These are phyloP conservation scores for Taphrina wiesneri DNA, from an alignment of 1,139 yeast genomes.

Conservation along the genomic window DNA sequence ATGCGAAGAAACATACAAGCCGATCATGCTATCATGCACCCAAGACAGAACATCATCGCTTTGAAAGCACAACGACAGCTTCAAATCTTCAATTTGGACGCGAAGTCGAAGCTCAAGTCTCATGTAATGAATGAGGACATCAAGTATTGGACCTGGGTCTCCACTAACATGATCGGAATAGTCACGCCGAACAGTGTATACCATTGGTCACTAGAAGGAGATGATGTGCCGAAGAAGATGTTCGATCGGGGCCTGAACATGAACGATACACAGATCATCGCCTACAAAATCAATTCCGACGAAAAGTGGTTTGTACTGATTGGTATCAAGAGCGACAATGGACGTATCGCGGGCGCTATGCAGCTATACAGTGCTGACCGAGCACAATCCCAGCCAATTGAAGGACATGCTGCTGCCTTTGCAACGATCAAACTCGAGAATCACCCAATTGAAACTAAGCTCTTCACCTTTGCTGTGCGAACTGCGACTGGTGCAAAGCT, in stretches of 20 bases:
- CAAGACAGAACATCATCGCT: slow-evolving; percentile 80
- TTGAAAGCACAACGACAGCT: slow-evolving; percentile 84
- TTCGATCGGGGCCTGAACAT: slow-evolving; percentile 82
- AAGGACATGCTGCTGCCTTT: slow-evolving; percentile 95
- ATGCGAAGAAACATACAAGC: slow-evolving; percentile 93
- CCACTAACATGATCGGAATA: slow-evolving; percentile 71
- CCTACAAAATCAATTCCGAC: slow-evolving; percentile 77
- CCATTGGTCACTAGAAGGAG: slow-evolving; percentile 81
- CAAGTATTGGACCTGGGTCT: slow-evolving; percentile 94
- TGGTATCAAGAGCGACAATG: slow-evolving; percentile 93
- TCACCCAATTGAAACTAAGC: slow-evolving; percentile 73
- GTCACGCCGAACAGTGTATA: slow-evolving; percentile 75
- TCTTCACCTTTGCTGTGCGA: slow-evolving; percentile 84
- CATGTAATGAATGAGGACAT: slow-evolving; percentile 86
- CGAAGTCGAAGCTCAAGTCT: slow-evolving; percentile 86
- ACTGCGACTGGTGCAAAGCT: slow-evolving; percentile 81
- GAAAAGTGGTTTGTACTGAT: slow-evolving; percentile 93
- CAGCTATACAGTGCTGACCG: slow-evolving; percentile 87
- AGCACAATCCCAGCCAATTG: slow-evolving; percentile 93
- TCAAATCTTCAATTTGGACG: slow-evolving; percentile 74
- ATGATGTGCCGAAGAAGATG: slow-evolving; percentile 72
- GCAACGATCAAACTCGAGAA: slow-evolving; percentile 74
- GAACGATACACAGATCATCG: slow-evolving; percentile 83
- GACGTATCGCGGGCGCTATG: slow-evolving; percentile 93
- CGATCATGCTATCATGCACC: slow-evolving; percentile 97